Evolutionary conservation across 257 asterid species (phyloP), one percentile per base, ranked within the genome.

Genomic region (Solanum paucissectum): DNA sequence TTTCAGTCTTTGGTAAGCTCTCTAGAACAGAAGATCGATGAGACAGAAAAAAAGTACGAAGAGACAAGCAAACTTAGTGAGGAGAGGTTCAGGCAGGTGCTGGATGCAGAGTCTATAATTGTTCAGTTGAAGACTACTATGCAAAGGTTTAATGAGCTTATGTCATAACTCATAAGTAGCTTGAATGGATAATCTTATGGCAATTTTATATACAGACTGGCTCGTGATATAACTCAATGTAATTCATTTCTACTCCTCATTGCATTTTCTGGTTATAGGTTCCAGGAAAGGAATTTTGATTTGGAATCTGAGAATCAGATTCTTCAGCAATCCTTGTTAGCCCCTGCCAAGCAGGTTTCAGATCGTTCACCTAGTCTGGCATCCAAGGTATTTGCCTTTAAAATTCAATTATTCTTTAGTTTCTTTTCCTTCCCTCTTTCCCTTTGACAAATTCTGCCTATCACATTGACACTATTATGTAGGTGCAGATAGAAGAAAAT

Each of bases 31-130:
- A 95, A 93, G 92, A 93, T 96, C 88, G 96, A 91, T 82, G 99
- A 97, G 87, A 95, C 99, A 44, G 99, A 94, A 90, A 94, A 92
- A 95, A 96, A 90, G 76, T 96, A 88, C 66, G 98, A 94, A 92
- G 99, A 96, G 92, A 92, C 98, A 20, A 94, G 87, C 91, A 96
- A 96, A 92, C 94, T 97, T 83, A 92, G 98, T 89, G 98, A 96
- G 93, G 98, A 93, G 90, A 93, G 99, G 92, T 90, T 96, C 92
- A 96, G 95, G 92, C 99, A 94, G 92, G 94, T 97, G 87, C 38
- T 91, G 94, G 99, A 97, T 23, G 98, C 99, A 64, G 99, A 97
- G 91, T 92, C 98, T 44, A 92, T 90, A 86, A 89, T 97, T 76
- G 95, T 96, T 88, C 94, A 97, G 92, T 90, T 97, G 94, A 97